Evolutionary conservation across 2,329 filamentous ascomycete species (phyloP).

Genomic region (Xylariaceae sp.): DNA sequence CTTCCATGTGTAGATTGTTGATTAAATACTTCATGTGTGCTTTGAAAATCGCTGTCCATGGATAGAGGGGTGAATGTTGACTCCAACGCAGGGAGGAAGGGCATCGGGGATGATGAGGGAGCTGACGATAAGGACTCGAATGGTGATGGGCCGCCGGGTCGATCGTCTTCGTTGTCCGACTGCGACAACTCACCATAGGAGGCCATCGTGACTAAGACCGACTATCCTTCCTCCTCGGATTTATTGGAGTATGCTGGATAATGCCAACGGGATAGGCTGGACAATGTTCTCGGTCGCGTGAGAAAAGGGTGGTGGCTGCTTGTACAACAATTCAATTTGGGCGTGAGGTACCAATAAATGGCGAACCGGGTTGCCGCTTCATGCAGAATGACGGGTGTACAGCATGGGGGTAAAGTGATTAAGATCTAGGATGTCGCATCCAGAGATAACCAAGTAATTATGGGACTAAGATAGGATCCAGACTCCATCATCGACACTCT

Average conservation of each 20-base stretch:
- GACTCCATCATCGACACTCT: no score
- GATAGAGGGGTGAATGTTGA: slow-evolving; percentile 32
- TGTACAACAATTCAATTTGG: neutral
- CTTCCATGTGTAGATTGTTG: no score
- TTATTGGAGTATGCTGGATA: neutral
- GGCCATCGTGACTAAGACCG: slow-evolving; percentile 20
- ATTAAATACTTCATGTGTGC: no score
- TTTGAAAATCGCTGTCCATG: slow-evolving; percentile 28
- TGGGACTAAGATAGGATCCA: no score
- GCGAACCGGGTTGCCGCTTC: neutral
- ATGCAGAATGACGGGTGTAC: neutral
- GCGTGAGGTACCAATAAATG: neutral
- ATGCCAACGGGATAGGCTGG: neutral
- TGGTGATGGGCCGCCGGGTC: slow-evolving; percentile 22
- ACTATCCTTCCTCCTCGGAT: neutral
- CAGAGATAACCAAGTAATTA: no score
- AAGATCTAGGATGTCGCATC: no score
- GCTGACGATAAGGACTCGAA: slow-evolving; percentile 26
- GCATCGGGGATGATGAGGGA: slow-evolving; percentile 30
- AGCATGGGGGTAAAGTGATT: neutral
- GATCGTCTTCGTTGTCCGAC: slow-evolving; percentile 25
- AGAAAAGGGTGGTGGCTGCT: neutral
- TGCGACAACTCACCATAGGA: slow-evolving; percentile 25
- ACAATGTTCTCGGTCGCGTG: neutral
- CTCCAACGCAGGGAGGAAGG: slow-evolving; percentile 25